Percentiles rank a stretch among this genome's conserved stretches.
These are phyloP conservation scores for Aquanectria penicillioides DNA, from an alignment of 2,329 filamentous ascomycete genomes.

Conservation along the genomic window DNA sequence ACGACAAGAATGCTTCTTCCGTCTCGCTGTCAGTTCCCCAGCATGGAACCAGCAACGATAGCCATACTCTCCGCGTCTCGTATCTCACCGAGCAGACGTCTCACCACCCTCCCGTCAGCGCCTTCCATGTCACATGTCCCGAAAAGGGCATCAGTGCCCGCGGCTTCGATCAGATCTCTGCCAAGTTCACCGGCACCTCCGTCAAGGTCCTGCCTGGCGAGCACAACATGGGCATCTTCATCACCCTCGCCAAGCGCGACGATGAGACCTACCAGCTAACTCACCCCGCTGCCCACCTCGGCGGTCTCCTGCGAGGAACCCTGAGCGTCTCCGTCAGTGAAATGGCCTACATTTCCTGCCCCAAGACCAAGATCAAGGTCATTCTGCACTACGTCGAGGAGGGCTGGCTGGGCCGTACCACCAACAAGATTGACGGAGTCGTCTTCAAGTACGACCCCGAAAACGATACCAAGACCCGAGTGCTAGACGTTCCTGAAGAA, in stretches of 20 bases:
- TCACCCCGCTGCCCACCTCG: conserved; percentile 92
- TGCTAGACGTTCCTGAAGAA: conserved; percentile 87
- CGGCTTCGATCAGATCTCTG: conserved; percentile 95
- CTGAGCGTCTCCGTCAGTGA: conserved; percentile 92
- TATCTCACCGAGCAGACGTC: conserved; percentile 98
- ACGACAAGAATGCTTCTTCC: conserved; percentile 58
- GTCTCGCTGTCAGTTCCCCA: conserved; percentile 63
- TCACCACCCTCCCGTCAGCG: conserved; percentile 96
- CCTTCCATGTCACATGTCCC: conserved; percentile 92
- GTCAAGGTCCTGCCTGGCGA: conserved; percentile 91
- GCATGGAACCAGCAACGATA: conserved; percentile 54
- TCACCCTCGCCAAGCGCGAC: conserved; percentile 81
- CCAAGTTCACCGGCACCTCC: conserved; percentile 96
- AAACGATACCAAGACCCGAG: conserved; percentile 80
- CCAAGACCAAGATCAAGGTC: conserved; percentile 89
- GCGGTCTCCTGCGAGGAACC: conserved; percentile 87
- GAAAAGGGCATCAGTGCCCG: conserved; percentile 88
- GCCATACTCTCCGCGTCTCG: conserved; percentile 78
- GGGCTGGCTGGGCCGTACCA: conserved; percentile 90
- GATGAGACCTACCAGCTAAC: conserved; percentile 95
- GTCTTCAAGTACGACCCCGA: conserved; percentile 91
- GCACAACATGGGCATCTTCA: conserved; percentile 96
- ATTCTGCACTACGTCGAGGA: conserved; percentile 95
- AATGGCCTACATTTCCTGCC: conserved; percentile 86
- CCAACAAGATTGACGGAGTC: conserved; percentile 91